These are phyloP conservation scores for Alternaria solani DNA, from an alignment of 2,329 filamentous ascomycete genomes.

Conservation along the genomic window DNA sequence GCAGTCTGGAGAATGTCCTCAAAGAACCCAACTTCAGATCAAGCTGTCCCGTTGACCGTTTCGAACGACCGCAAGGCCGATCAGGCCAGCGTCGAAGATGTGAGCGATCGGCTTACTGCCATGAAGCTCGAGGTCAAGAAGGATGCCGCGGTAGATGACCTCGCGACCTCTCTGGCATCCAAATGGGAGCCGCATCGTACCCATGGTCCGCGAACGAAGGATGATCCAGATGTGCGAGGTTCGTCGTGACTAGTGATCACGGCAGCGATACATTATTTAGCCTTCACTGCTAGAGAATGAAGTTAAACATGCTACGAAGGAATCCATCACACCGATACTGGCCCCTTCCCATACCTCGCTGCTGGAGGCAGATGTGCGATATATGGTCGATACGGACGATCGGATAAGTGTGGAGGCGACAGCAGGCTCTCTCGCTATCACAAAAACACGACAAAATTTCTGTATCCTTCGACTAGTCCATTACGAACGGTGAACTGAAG, in stretches of 20 bases:
- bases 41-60: not conserved
- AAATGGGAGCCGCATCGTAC: not conserved
- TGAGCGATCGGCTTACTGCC: not conserved
- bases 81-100: not conserved
- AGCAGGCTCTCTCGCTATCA: not conserved
- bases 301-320: not conserved
- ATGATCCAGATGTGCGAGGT: not conserved
- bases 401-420: not conserved
- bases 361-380: not conserved
- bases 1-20: not conserved
- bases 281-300: not conserved
- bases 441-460: accelerated
- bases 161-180: not conserved
- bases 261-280: not conserved
- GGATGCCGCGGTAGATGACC: not conserved
- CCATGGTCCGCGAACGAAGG: not conserved
- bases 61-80: not conserved
- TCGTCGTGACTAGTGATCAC: not conserved
- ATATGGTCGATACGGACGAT: not conserved
- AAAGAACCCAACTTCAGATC: not conserved
- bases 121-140: not conserved
- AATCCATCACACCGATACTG: too few relatives aligned
- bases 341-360: not conserved
- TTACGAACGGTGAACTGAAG: not conserved
- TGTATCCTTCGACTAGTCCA: accelerated